Evolutionary conservation across 495 filamentous ascomycete genomes (phyloP), one percentile per base, ranked within the genome.

Genomic region (Hyaloscypha variabilis): DNA sequence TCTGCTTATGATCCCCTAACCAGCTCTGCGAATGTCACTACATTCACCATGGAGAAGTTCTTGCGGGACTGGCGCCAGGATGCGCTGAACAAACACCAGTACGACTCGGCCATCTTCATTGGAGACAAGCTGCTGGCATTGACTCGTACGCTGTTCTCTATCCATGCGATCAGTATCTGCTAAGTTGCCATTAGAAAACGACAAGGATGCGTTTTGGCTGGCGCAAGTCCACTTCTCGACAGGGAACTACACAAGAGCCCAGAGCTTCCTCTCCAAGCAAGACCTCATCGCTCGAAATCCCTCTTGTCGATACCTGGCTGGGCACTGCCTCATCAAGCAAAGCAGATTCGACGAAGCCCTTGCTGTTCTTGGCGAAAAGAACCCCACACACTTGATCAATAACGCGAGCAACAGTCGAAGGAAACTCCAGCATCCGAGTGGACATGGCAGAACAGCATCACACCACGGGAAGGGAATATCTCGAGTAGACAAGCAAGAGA

Each of bases 121-220:
- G 94, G 91, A 25, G 95, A 99, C 81, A 98, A 99, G 82, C 83
- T 98, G 66, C 82, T 97, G 42, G 94, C 94, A 58, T 83, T 98
- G 71, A 97, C 94, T 36, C 90, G 95, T 98, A 78, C 66, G 85
- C 24, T 56, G 10, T 10, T 31, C 34, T 50, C n/a, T 23, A 21
- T 54, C 24, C 53, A 24, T 3, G 4, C 24, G 30, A 2, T 52
- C 57, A 68, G 49, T 67, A 77, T 67, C 77, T 72, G 49, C 64
- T 63, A 17, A 24, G 60, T 60, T 42, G 57, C 49, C 67, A 14
- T 31, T 23, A 97, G 94, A 92, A 73, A 88, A 92, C 73, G 91
- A 93, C 69, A 86, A 91, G 39, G 94, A 98, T 77, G 94, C 93
- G 58, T 96, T 96, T 74, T 96, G 90, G 88, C 87, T 98, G 53